Conservation (phyloP, 257 asterid species). For the Phtheirospermum japonicum region DNA sequence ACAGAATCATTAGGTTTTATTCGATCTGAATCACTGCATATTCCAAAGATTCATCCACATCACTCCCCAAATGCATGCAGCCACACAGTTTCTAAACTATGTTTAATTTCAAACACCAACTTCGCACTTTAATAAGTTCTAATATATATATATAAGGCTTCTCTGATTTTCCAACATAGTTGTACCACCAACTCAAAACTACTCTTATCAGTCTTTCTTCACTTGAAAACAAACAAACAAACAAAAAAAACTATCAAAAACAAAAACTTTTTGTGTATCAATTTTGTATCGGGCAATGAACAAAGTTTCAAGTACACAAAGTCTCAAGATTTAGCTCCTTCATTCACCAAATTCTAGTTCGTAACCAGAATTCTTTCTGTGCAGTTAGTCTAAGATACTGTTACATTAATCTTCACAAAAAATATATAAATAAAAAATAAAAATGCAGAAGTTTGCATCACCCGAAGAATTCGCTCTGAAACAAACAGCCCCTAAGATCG, state of each 20-base stretch:
- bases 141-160: slow-evolving; percentile 22
- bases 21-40: slow-evolving; percentile 17
- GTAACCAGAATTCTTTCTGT: no score
- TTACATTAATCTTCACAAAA: background rate
- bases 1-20: slow-evolving; percentile 29
- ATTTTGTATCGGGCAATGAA: no score
- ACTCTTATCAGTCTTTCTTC: slow-evolving; percentile 29
- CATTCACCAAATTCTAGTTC: no score
- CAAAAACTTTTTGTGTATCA: background rate
- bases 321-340: no score
- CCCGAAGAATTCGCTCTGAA: slow-evolving; percentile 66
- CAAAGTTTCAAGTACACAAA: no score
- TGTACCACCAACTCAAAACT: slow-evolving; percentile 56
- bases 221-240: background rate
- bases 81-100: slow-evolving; percentile 2
- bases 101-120: slow-evolving; percentile 6
- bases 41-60: slow-evolving; percentile 15
- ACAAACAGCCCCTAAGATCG: slow-evolving; percentile 79
- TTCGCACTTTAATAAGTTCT: background rate
- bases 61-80: background rate
- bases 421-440: no score
- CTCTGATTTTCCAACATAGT: slow-evolving; percentile 25
- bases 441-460: slow-evolving; percentile 43
- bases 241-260: no score
- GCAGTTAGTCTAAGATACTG: no score